Evolutionary conservation across 1,284 basidiomycete species (phyloP).

Genomic region (Papiliotrema fonsecae): DNA sequence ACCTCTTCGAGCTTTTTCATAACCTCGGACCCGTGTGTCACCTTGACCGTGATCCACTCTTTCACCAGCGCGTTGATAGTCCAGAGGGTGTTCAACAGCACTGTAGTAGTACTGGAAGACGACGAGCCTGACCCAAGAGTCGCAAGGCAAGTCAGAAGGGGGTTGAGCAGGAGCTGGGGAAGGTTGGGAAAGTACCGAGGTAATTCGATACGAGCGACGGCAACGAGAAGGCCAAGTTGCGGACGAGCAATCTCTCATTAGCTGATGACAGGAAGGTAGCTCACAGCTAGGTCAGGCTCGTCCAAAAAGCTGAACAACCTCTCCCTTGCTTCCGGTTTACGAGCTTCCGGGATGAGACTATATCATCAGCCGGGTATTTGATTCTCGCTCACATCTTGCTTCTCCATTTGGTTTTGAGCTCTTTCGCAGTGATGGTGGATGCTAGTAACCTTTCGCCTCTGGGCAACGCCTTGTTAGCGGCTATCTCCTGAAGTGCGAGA

Average conservation of each 20-base stretch:
- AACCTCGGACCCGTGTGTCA: constrained; percentile 39
- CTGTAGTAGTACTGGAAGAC: constrained; percentile 26
- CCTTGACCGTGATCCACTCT: constrained; percentile 46
- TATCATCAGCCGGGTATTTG: neutral
- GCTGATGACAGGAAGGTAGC: constrained; percentile 7
- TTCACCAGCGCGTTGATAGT: constrained; percentile 48
- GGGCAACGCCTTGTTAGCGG: constrained; percentile 30
- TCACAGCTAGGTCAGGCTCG: constrained; percentile 36
- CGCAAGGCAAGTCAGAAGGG: constrained; percentile 32
- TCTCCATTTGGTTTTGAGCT: constrained; percentile 47
- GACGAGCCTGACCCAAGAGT: constrained; percentile 19
- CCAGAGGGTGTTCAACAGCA: constrained; percentile 47
- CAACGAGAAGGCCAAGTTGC: constrained; percentile 42
- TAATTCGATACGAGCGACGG: constrained; percentile 44
- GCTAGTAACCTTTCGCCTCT: constrained; percentile 40
- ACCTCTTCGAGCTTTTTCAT: constrained; percentile 39
- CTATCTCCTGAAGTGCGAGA: constrained; percentile 37
- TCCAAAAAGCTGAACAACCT: constrained; percentile 45
- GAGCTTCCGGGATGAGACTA: constrained; percentile 40
- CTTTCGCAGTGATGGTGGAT: constrained; percentile 41
- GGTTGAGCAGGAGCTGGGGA: constrained; percentile 36
- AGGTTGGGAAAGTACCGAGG: constrained; percentile 38
- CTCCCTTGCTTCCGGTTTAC: constrained; percentile 41
- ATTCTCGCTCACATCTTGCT: constrained; percentile 37
- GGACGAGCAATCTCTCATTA: constrained; percentile 41